Conservation (phyloP, 1,284 basidiomycete genomes). For the Salmacisia buchloeana region DNA sequence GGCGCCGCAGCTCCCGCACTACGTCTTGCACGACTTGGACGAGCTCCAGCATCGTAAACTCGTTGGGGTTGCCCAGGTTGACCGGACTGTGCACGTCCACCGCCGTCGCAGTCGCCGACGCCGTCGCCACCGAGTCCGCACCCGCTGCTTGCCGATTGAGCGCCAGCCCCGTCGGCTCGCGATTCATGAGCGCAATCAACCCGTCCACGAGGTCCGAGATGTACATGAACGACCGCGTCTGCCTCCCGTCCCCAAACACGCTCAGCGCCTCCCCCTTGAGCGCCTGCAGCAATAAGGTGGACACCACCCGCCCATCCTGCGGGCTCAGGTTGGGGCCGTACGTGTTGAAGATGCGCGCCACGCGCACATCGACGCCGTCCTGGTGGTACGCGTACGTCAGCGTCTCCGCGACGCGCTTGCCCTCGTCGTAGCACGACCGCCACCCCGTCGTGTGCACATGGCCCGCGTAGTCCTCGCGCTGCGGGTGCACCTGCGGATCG, state of each 20-base stretch:
- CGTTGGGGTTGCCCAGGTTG: slow-evolving; percentile 88
- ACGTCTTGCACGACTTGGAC: slow-evolving; percentile 42
- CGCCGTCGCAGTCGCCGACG: slow-evolving; percentile 51
- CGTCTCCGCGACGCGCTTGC: slow-evolving; percentile 44
- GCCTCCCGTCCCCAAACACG: slow-evolving; percentile 89
- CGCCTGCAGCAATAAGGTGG: slow-evolving; percentile 96
- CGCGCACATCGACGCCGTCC: slow-evolving; percentile 77
- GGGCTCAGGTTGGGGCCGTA: slow-evolving; percentile 68
- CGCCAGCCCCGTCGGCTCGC: slow-evolving; percentile 15
- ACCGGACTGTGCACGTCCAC: slow-evolving; percentile 56
- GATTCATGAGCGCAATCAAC: slow-evolving; percentile 48
- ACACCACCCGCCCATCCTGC: slow-evolving; percentile 90
- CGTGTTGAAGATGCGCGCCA: slow-evolving; percentile 41
- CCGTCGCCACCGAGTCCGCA: slow-evolving; percentile 80
- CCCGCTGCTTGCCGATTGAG: no score
- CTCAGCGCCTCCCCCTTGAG: slow-evolving; percentile 91
- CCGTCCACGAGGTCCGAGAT: slow-evolving; percentile 58
- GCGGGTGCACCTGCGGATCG: slow-evolving; percentile 92
- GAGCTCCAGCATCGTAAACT: slow-evolving; percentile 72
- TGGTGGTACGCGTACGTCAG: slow-evolving; percentile 55
- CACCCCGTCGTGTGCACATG: slow-evolving; percentile 96
- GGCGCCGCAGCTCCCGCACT: slow-evolving; percentile 25
- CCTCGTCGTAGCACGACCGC: slow-evolving; percentile 96
- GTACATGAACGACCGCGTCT: slow-evolving; percentile 88
- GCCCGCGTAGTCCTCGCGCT: slow-evolving; percentile 63